phyloP scores from a whole-genome alignment of 2,329 filamentous ascomycete species.

The Metarhizium rileyi region DNA sequence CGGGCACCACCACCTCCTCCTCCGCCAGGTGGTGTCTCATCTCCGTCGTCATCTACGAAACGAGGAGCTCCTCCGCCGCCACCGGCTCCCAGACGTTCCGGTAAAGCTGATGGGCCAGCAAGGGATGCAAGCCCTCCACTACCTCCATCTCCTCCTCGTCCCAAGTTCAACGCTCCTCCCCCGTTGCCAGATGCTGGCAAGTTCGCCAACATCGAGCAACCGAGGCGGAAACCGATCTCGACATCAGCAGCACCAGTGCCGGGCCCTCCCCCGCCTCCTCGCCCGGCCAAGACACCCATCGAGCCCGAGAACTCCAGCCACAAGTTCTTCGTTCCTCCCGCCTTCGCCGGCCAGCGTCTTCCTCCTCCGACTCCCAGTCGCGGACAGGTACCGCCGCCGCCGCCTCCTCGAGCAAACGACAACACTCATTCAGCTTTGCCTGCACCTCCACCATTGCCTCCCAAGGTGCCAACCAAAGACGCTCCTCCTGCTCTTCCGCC shows the following conservation, averaged over 20 bases:
- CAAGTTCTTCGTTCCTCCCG: conserved; percentile 69
- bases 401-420: conserved; percentile 37
- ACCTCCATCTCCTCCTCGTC: conserved; percentile 46
- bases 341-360: conserved; percentile 60
- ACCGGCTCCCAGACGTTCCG: conserved; percentile 47
- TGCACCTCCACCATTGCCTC: conserved; percentile 34
- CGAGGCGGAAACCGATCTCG: conserved; percentile 16
- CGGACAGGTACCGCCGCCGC: conserved; percentile 62
- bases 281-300: conserved; percentile 59
- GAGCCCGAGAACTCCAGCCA: conserved; percentile 46
- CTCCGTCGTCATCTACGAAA: conserved; percentile 8
- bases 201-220: conserved; percentile 50
- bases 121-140: conserved; percentile 61
- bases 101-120: conserved; percentile 49
- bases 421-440: conserved; percentile 19
- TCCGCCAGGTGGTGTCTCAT: conserved; percentile 10
- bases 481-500: conserved; percentile 43
- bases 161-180: conserved; percentile 74
- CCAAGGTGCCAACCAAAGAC: conserved; percentile 34
- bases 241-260: conserved; percentile 8
- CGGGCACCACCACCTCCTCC: conserved; percentile 27
- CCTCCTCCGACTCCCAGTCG: conserved; percentile 70
- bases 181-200: conserved; percentile 85
- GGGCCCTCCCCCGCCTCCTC: conserved; percentile 26
- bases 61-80: conserved; percentile 22